Evolutionary conservation across 345 rosid species (phyloP), one percentile per base, ranked within the genome.

Genomic region (Turritis glabra): DNA sequence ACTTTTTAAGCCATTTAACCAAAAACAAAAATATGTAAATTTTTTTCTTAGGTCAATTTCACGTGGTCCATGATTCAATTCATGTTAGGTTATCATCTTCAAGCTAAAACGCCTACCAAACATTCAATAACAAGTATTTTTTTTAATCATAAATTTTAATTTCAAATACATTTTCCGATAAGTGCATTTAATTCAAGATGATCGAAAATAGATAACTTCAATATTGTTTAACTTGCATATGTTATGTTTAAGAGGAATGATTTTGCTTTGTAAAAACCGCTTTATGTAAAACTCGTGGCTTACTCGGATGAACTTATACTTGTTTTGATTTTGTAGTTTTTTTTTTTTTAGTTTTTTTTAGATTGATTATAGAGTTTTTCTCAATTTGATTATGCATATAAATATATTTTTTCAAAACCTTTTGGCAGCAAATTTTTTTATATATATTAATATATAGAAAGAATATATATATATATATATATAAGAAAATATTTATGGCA

Each of bases 11-110:
- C 19, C 11, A 8, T 32, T 32, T 32, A 32, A 8, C 35, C 35
- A 8, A 8, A 32, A 32, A 32, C 8, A 8, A 32, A 7, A 32
- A 32, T 13, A 40, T 14, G 44, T 14, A 40, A 13, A 13, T 56
- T 59, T 17, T n/a, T 26, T n/a, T 25, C 19, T 57, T 58, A 29
- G 37, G 64, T 60, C 62, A 30, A 51, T 40, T 30, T 67, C 12
- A 51, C 41, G 57, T 59, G 47, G 74, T 52, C 69, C 57, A 68
- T 67, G 47, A 50, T 41, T 68, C 17, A 60, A 30, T 47, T 68
- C 54, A 37, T 48, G 73, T 67, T 68, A 76, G 79, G 79, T 76
- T 32, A 68, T 46, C 74, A 40, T 60, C 64, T 68, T 58, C 56
- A 40, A 68, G 30, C 69, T 43, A 69, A 60, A 62, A 41, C 8